Percentiles rank a stretch among this genome's conserved stretches.
Evolutionary conservation across 495 filamentous ascomycete genomes (phyloP).

Genomic region (Podospora didyma): DNA sequence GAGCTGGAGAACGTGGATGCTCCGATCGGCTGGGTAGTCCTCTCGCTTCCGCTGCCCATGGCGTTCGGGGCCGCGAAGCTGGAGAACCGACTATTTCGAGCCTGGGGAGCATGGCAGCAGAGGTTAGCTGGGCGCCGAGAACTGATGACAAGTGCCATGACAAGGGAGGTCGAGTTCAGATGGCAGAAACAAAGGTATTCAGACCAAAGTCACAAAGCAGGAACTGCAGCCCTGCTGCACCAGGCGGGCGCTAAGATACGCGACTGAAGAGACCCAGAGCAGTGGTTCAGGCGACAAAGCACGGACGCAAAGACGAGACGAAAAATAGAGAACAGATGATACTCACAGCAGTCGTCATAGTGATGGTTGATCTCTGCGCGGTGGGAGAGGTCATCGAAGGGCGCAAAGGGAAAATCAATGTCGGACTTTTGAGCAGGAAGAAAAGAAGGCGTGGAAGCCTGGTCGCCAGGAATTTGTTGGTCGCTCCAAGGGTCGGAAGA

Average conservation of each 20-base stretch:
- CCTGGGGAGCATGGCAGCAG: conserved; percentile 16
- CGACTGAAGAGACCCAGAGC: not conserved
- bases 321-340: not conserved
- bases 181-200: not conserved
- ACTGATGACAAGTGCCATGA: not conserved
- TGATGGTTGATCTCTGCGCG: conserved; percentile 8
- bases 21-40: conserved; percentile 31
- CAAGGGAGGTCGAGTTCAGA: not conserved
- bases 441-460: conserved; percentile 11
- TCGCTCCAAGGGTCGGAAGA: not conserved
- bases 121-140: not conserved
- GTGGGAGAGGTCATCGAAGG: conserved; percentile 5
- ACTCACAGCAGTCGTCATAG: conserved; percentile 21
- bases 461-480: not conserved
- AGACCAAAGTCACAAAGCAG: too few relatives aligned
- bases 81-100: conserved; percentile 32
- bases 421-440: not conserved
- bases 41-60: conserved; percentile 33
- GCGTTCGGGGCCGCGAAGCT: conserved; percentile 19
- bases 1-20: conserved; percentile 46
- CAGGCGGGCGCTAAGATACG: not conserved
- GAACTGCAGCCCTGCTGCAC: too few relatives aligned
- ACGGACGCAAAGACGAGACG: not conserved
- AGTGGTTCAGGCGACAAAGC: too few relatives aligned
- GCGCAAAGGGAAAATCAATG: not conserved